Base-by-base conservation (phyloP, 768 basidiomycete species). In the Podaxis sp. region DNA sequence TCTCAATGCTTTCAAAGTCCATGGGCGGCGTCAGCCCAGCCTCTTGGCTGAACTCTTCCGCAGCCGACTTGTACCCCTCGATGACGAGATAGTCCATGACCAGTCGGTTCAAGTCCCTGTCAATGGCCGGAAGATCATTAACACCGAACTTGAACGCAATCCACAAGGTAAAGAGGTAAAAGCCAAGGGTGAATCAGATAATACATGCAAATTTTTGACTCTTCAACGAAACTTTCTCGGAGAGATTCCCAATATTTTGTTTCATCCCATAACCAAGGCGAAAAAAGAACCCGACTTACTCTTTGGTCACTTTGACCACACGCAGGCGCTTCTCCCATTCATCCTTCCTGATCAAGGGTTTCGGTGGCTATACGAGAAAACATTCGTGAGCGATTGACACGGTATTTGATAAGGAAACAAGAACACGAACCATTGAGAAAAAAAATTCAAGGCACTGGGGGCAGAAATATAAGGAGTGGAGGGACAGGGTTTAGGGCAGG, bases 61-160 rank as follows among this genome's bases (percentile, higher is more conserved):
- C 97, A 0, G 97, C 94, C 11, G 91, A 87, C 71, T 95, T 94
- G 82, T 95, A 98, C 2, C 97, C 97, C 70, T 98, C 95, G 57
- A 97, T 93, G 63, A 97, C 91, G 63, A 98, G 89, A 74, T 98
- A 98, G 71, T 99, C 94, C 88, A 97, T 95, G 48, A 99, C 87
- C 23, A 98, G 84, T 3, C 89, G 84, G 73, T 98, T 96, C 61
- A 98, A 77, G 73, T 99, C 95, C 74, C 97, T 99, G 68, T 55
- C 58, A 61, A 61, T 61, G 21, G 14, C 28, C 44, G 58, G 37
- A 66, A 44, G 61, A 62, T 56, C 9, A 61, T 69, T 63, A 72
- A 62, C 21, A 66, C 64, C 67, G 59, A 70, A 62, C 57, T 50
- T 58, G 47, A 47, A 51, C 28, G 23, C 25, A 52, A 40, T 37